A percentile compares a stretch with the other conserved stretches of the same genome.
These are phyloP conservation scores for Baorangia bicolor DNA, from an alignment of 768 basidiomycete genomes.

Conservation along the genomic window DNA sequence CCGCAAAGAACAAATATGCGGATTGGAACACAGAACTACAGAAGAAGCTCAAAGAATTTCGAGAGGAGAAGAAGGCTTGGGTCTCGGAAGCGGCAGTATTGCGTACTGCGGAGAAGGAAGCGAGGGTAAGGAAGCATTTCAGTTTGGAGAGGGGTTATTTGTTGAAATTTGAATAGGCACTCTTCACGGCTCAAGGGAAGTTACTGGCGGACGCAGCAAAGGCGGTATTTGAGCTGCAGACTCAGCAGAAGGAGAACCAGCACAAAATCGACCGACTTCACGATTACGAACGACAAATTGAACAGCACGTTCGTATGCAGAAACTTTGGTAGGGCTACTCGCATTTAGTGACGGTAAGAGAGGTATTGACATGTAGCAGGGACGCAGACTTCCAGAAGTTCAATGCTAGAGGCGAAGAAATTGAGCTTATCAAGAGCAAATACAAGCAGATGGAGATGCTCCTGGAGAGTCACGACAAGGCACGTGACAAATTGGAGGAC, in stretches of 20 bases:
- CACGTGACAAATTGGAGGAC: slow-evolving; percentile 55
- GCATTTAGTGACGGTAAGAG: not conserved
- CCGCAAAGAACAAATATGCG: slow-evolving; percentile 73
- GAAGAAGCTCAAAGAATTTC: slow-evolving; percentile 67
- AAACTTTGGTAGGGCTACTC: slow-evolving; percentile 64
- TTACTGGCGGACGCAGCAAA: slow-evolving; percentile 67
- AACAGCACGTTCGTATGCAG: slow-evolving; percentile 75
- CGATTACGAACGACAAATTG: slow-evolving; percentile 88
- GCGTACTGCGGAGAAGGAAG: slow-evolving; percentile 69
- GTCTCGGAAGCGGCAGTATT: slow-evolving; percentile 64
- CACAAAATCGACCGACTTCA: slow-evolving; percentile 78
- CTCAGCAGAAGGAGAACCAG: slow-evolving; percentile 71
- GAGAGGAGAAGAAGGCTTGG: slow-evolving; percentile 82
- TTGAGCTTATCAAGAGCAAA: slow-evolving; percentile 53
- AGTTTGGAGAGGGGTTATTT: not conserved
- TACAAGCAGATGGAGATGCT: slow-evolving; percentile 67
- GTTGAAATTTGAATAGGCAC: slow-evolving; percentile 42
- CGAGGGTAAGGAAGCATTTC: slow-evolving; percentile 43
- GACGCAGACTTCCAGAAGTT: slow-evolving; percentile 72
- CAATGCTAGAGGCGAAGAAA: slow-evolving; percentile 59
- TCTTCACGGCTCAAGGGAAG: slow-evolving; percentile 66
- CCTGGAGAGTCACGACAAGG: slow-evolving; percentile 55
- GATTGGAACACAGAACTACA: slow-evolving; percentile 86
- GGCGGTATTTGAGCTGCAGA: slow-evolving; percentile 70
- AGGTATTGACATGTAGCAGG: slow-evolving; percentile 42